Conservation (phyloP, 2,329 filamentous ascomycete species). For the Venturiaceae sp. region DNA sequence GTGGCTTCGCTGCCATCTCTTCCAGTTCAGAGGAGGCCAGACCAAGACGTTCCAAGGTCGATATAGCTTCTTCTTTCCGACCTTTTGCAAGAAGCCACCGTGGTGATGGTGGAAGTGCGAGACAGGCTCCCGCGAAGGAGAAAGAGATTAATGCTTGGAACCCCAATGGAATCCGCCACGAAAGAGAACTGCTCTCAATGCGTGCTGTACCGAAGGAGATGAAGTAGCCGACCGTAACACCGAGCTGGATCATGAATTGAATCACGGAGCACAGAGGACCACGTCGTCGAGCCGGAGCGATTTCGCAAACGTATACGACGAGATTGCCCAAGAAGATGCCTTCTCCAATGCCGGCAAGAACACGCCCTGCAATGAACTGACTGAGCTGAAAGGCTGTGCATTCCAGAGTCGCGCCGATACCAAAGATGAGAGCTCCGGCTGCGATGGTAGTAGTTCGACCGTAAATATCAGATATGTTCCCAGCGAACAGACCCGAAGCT, state of each 20-base stretch:
- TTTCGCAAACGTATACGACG: conserved; percentile 52
- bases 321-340: conserved; percentile 48
- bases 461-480: conserved; percentile 44
- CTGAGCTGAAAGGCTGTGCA: conserved; percentile 35
- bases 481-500: conserved; percentile 45
- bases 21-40: conserved; percentile 34
- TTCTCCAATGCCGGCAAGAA: conserved; percentile 48
- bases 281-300: conserved; percentile 41
- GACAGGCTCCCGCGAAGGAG: conserved; percentile 29
- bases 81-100: conserved; percentile 45
- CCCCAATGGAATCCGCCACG: conserved; percentile 49
- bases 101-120: conserved; percentile 41
- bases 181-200: conserved; percentile 34
- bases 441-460: conserved; percentile 41
- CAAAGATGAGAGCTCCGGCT: conserved; percentile 44
- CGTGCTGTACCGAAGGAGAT: conserved; percentile 46
- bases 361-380: conserved; percentile 46
- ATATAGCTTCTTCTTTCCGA: conserved; percentile 34
- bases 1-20: conserved; percentile 16
- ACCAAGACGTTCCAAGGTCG: conserved; percentile 9
- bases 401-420: conserved; percentile 44
- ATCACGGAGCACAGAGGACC: conserved; percentile 43
- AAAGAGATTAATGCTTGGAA: conserved; percentile 34
- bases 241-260: conserved; percentile 42
- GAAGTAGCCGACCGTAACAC: conserved; percentile 48